These are phyloP conservation scores for Suhomyces chickasaworum DNA, from an alignment of 1,139 yeast genomes.

Conservation along the genomic window DNA sequence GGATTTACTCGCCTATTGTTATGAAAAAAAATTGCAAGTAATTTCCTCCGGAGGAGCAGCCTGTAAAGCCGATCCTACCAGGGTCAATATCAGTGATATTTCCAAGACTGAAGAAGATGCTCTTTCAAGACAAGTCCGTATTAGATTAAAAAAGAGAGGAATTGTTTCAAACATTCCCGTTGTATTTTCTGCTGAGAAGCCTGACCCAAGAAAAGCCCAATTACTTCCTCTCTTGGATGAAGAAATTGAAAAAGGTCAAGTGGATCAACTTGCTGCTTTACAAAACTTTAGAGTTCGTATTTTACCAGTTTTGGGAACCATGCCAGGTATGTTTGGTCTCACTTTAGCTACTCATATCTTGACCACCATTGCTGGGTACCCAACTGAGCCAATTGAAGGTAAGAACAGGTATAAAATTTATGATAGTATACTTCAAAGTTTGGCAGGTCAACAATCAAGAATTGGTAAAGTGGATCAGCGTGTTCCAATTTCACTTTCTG, in stretches of 20 bases:
- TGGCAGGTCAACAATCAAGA: slow-evolving; percentile 86
- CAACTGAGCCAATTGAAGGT: slow-evolving; percentile 87
- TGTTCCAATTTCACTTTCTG: slow-evolving; percentile 70
- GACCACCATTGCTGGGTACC: slow-evolving; percentile 82
- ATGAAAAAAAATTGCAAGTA: slow-evolving; percentile 58
- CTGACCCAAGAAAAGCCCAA: slow-evolving; percentile 91
- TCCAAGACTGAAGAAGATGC: slow-evolving; percentile 85
- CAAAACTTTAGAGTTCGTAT: slow-evolving; percentile 91
- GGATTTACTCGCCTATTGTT: slow-evolving; percentile 76
- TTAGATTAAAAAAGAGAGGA: slow-evolving; percentile 78
- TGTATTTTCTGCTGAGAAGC: slow-evolving; percentile 92
- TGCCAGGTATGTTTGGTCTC: slow-evolving; percentile 95
- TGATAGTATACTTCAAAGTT: slow-evolving; percentile 76
- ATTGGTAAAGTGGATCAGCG: slow-evolving; percentile 69
- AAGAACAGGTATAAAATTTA: slow-evolving; percentile 82
- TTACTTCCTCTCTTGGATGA: slow-evolving; percentile 80
- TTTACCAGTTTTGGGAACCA: slow-evolving; percentile 90
- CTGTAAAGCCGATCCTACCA: slow-evolving; percentile 56
- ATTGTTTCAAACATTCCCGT: slow-evolving; percentile 77
- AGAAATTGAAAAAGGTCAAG: slow-evolving; percentile 77
- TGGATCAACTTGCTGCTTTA: slow-evolving; percentile 83
- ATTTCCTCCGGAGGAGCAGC: slow-evolving; percentile 97
- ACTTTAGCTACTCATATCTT: slow-evolving; percentile 83
- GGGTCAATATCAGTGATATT: slow-evolving; percentile 47
- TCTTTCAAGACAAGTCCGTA: slow-evolving; percentile 81